phyloP scores from a whole-genome alignment of 257 asterid species.

The Solanum microdontum region DNA sequence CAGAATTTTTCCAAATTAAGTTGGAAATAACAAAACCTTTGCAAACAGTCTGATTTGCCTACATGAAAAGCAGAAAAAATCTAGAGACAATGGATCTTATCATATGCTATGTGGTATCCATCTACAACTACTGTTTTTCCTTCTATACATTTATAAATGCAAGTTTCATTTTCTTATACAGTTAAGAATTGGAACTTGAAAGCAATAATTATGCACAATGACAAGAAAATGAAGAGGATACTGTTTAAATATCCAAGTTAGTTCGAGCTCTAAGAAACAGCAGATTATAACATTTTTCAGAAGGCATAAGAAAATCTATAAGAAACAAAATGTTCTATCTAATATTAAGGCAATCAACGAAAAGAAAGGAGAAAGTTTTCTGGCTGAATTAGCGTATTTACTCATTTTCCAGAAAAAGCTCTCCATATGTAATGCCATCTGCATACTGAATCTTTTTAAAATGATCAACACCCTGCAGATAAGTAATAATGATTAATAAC shows the following conservation, averaged over 20 bases:
- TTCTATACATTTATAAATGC: not conserved
- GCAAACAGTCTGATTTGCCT: not conserved
- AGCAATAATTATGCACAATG: not conserved
- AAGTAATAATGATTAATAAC: conserved; percentile 7
- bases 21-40: not conserved
- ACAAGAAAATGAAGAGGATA: not conserved
- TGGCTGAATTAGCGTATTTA: conserved; percentile 22
- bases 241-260: not conserved
- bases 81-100: not conserved
- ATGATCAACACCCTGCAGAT: conserved; percentile 92
- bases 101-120: not conserved
- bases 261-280: not conserved
- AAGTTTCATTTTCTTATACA: not conserved
- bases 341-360: not conserved
- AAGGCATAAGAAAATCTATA: not conserved
- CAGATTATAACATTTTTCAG: not conserved
- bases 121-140: not conserved
- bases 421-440: conserved; percentile 94
- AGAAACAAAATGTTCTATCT: not conserved
- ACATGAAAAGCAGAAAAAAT: not conserved
- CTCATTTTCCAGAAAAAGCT: conserved; percentile 95
- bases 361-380: not conserved
- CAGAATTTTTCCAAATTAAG: not conserved
- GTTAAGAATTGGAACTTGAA: not conserved
- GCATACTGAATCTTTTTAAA: conserved; percentile 94